phyloP scores from a whole-genome alignment of 108 stramenopile genomes.

The Nannochloropsis salina region DNA sequence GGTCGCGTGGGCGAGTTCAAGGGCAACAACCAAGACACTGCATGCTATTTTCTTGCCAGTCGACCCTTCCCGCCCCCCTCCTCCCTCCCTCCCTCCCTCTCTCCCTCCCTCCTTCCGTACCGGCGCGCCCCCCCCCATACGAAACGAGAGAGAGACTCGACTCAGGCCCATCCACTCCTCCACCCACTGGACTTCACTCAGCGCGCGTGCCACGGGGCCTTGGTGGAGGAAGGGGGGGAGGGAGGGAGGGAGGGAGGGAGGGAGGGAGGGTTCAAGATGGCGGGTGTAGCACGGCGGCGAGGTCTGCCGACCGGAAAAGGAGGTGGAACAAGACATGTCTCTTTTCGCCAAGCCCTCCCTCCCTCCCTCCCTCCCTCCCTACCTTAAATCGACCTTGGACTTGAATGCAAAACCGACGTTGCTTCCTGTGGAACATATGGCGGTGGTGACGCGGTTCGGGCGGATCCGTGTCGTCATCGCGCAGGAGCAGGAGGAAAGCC shows the following conservation, averaged over 20 bases:
- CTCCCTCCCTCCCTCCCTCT: conserved; percentile 6
- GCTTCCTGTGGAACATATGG: background rate
- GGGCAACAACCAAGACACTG: too few species aligned
- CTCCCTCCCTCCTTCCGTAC: background rate
- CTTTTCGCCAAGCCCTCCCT: background rate
- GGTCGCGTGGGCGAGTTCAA: too few species aligned
- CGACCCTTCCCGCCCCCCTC: too few species aligned
- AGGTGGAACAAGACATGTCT: too few species aligned
- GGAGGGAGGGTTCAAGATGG: background rate
- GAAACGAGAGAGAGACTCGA: background rate
- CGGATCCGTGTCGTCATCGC: background rate
- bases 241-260: background rate
- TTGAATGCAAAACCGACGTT: background rate
- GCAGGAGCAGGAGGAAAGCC: background rate
- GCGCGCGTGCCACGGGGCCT: background rate
- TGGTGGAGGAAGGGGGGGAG: background rate
- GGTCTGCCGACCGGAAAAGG: too few species aligned
- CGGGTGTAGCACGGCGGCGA: too few species aligned
- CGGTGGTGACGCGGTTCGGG: background rate
- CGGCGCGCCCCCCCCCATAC: too few species aligned
- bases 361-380: conserved; percentile 10
- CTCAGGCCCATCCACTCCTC: conserved; percentile 17
- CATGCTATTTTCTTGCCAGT: too few species aligned
- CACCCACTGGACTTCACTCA: background rate
- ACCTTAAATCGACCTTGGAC: background rate